These are phyloP conservation scores for Microascus cirrosus DNA, from an alignment of 2,329 filamentous ascomycete species.

Conservation along the genomic window DNA sequence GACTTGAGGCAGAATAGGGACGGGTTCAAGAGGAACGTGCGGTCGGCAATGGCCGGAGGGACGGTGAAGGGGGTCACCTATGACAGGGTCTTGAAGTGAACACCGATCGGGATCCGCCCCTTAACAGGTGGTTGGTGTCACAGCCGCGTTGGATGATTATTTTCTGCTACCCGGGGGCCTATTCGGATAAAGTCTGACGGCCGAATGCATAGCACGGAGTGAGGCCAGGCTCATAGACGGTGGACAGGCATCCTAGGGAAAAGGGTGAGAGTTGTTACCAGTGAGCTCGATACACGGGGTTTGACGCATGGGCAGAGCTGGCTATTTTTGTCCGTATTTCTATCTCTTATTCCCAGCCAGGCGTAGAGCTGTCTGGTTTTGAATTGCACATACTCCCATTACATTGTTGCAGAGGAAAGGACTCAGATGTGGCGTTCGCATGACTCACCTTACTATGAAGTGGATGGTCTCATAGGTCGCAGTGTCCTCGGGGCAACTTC, in stretches of 20 bases:
- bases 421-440: background rate
- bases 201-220: background rate
- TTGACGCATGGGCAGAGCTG: background rate
- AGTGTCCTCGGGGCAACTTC: too few relatives aligned
- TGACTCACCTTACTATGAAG: background rate
- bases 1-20: conserved; percentile 81
- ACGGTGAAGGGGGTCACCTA: conserved; percentile 61
- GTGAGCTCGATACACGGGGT: background rate
- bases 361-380: background rate
- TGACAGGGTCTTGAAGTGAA: conserved; percentile 64
- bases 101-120: background rate
- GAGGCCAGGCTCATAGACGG: background rate
- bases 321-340: background rate
- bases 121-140: background rate
- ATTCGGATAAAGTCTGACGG: background rate
- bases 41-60: conserved; percentile 72
- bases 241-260: background rate
- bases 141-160: background rate
- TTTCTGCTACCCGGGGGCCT: background rate
- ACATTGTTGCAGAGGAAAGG: background rate
- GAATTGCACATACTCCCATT: background rate
- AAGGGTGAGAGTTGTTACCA: background rate
- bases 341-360: background rate
- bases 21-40: conserved; percentile 83
- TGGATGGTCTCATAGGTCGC: background rate